Evolutionary conservation across 2,329 filamentous ascomycete genomes (phyloP).

Genomic region (Trichoderma sp.): DNA sequence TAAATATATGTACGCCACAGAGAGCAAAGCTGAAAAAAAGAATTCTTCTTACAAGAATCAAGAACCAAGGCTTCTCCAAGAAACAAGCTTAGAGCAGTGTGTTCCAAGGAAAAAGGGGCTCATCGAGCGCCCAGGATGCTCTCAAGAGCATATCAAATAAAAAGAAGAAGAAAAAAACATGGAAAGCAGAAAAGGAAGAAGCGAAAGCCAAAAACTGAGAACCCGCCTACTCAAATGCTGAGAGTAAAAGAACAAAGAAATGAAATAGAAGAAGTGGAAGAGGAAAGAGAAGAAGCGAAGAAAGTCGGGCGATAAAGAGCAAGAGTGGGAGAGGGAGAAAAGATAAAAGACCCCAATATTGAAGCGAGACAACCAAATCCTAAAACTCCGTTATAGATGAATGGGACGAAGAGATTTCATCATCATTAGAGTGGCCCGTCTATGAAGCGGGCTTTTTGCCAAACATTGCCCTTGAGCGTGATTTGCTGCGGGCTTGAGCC

Average conservation of each 20-base stretch:
- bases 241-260: background rate
- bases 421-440: conserved; percentile 34
- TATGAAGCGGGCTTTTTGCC: conserved; percentile 46
- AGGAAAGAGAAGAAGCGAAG: background rate
- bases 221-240: background rate
- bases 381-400: conserved; percentile 42
- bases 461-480: conserved; percentile 74
- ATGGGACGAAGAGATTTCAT: conserved; percentile 39
- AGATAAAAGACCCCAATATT: conserved; percentile 18
- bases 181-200: background rate
- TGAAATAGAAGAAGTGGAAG: background rate
- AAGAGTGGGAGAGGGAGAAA: background rate
- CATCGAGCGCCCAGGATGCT: background rate
- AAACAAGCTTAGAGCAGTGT: background rate
- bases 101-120: conserved; percentile 1
- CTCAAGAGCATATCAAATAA: conserved; percentile 3
- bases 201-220: background rate
- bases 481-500: conserved; percentile 66
- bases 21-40: background rate
- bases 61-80: background rate
- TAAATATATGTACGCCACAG: conserved; percentile 21
- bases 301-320: background rate
- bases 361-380: conserved; percentile 34
- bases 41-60: conserved; percentile 4
- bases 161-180: conserved; percentile 27